Evolutionary conservation across 2,329 filamentous ascomycete genomes (phyloP), one percentile per base, ranked within the genome.

Genomic region (Madurella fahalii): DNA sequence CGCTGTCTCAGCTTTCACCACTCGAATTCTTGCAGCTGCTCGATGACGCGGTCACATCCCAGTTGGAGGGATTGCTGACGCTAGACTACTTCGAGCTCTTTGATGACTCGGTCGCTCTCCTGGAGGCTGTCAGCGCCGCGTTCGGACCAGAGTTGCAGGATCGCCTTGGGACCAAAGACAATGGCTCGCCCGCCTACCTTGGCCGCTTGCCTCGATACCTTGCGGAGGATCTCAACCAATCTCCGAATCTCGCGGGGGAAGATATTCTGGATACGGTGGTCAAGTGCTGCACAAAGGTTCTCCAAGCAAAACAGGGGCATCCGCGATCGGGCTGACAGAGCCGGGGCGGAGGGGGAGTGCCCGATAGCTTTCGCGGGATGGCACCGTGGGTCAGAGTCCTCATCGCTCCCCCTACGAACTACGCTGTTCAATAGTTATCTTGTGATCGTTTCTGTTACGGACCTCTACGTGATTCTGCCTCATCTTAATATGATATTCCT

Each of bases 11-110:
- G 41, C 50, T 67, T 13, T 63, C 60, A 9, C 59, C 63, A 4
- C 17, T 66, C 18, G 58, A 63, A 39, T 60, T 63, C 37, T 52
- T 67, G 9, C 57, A 62, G 39, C 49, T 63, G 15, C 48, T 67
- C 1, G 64, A 64, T 37, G 51, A 63, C 5, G 58, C 58, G 1
- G 58, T 63, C 31, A 53, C 55, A 8, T 51, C 57, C 1, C 53
- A 63, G 31, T 25, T 67, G 5, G 58, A 63, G 11, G 64, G 59
- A 9, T 46, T 64, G 9, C 59, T 68, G 9, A 53, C 59, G 4
- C 54, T 67, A 9, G 58, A 67, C 40, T 65, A 63, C 45, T 63
- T 67, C 34, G 18, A 44, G 30, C 54, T 68, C 17, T 61, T 60
- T 48, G 46, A 64, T 9, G 49, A 58, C 16, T 60, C 61, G 16